phyloP scores from a whole-genome alignment of 2,329 filamentous ascomycete genomes.

The Phoma sp. region DNA sequence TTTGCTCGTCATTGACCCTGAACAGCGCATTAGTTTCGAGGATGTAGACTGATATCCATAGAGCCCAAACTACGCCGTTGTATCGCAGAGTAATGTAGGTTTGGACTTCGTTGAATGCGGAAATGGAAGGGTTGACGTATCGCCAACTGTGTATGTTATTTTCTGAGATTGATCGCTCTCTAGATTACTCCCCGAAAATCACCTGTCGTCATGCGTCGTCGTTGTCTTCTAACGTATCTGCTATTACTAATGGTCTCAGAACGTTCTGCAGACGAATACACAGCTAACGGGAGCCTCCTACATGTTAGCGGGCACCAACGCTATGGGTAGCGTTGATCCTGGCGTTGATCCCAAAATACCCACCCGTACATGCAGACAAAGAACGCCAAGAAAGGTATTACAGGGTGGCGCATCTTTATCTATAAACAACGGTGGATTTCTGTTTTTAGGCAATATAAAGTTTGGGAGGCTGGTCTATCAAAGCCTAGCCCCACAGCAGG shows the following conservation, averaged over 20 bases:
- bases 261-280: not conserved
- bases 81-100: not conserved
- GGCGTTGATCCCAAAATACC: not conserved
- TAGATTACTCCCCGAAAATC: not conserved
- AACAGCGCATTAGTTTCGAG: not conserved
- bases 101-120: not conserved
- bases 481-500: not conserved
- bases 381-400: not conserved
- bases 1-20: not conserved
- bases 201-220: not conserved
- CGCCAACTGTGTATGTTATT: not conserved
- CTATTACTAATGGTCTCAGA: not conserved
- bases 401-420: not conserved
- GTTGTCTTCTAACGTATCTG: not conserved
- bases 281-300: not conserved
- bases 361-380: not conserved
- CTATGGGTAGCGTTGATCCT: not conserved
- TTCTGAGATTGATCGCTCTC: not conserved
- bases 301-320: not conserved
- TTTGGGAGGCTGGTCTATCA: not conserved
- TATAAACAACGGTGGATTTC: not conserved
- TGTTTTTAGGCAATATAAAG: not conserved
- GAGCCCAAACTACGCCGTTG: not conserved
- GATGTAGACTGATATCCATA: not conserved
- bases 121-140: not conserved